Evolutionary conservation across 257 asterid genomes (phyloP), one percentile per base, ranked within the genome.

Genomic region (Coffea canephora): DNA sequence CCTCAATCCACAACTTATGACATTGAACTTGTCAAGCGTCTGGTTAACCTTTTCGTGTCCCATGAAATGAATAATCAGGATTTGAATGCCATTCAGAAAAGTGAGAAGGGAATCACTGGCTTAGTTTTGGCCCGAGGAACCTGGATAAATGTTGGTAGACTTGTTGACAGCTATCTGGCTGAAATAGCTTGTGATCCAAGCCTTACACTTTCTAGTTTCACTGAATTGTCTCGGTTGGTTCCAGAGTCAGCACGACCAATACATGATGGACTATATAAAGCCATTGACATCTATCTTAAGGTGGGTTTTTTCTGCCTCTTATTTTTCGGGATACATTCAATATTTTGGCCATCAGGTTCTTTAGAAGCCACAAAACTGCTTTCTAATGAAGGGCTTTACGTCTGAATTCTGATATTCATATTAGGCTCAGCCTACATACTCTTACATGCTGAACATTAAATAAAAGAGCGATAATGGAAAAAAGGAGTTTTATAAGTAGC

Each of bases 181-280:
- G 92, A 86, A 74, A 76, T 87, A 68, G 95, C 97, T 57, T 85
- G 77, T 54, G 99, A 95, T 83, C 93, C 87, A 12, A 84, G 88
- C 79, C 86, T 95, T 45, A 69, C 84, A 15, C 86, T 86, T 73
- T 73, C 87, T 16, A 66, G 86, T 80, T 95, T 95, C 83, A 81
- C 88, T 74, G 85, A 88, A 74, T 74, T 95, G 84, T 69, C 94
- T 10, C 87, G 77, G 91, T 85, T 93, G 5, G 83, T 93, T 83
- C 97, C 99, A 0, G 97, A 89, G 59, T 77, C 89, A 0, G 95
- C 98, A 69, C 88, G 99, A 69, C 96, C 93, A 69, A 88, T 89
- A 81, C 99, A 95, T 57, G 96, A 93, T 77, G 91, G 93, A 71
- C 27, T 95, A 36, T 95, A 95, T 62, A 81, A 85, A 34, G 96